These are phyloP conservation scores for Urtica urens DNA, from an alignment of 306 rosid genomes.

Conservation along the genomic window DNA sequence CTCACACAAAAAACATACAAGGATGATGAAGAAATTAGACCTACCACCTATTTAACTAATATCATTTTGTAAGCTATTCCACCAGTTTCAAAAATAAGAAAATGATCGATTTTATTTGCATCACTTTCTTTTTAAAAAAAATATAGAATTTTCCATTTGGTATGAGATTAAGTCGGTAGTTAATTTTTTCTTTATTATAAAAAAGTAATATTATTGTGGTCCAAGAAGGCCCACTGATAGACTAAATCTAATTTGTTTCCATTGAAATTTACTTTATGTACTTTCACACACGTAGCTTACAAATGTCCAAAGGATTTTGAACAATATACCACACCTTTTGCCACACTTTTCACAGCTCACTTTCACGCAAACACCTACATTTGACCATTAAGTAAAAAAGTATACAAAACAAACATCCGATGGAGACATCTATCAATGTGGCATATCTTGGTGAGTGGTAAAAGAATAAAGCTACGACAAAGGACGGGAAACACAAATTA, in stretches of 20 bases:
- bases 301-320: constrained; percentile 3
- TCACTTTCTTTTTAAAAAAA: no score
- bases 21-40: no score
- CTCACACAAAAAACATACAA: no score
- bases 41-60: no score
- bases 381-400: constrained; percentile 9
- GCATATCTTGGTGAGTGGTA: not conserved
- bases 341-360: constrained; percentile 24
- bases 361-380: not conserved
- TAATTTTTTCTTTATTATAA: no score
- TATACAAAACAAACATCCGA: not conserved
- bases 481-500: no score
- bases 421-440: constrained; percentile 2
- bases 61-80: no score
- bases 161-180: not conserved
- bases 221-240: constrained; percentile 34
- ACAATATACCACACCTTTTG: not conserved
- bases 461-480: constrained; percentile 1
- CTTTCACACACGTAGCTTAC: constrained; percentile 25
- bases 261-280: constrained; percentile 23
- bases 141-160: no score
- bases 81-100: no score
- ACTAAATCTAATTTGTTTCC: constrained; percentile 32
- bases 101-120: no score
- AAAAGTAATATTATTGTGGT: constrained; percentile 19